Evolutionary conservation across 805 yeast genomes (phyloP), one percentile per base, ranked within the genome.

Genomic region (Lachancea meyersii): DNA sequence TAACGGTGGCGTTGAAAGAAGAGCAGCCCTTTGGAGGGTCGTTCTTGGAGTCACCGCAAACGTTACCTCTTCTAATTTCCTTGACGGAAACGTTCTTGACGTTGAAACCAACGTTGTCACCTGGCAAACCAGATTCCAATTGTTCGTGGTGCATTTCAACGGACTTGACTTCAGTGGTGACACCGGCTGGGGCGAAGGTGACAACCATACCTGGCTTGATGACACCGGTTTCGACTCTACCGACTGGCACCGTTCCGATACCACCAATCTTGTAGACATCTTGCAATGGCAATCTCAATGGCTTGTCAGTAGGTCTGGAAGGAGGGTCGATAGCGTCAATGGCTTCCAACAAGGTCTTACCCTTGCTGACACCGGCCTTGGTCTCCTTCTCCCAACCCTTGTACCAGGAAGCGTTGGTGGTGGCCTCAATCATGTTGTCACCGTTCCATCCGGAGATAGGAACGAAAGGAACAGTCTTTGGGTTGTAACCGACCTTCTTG

Each of bases 211-310:
- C 94, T 65, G 91, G 80, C 79, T 84, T 83, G 75, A 85, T 84
- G 56, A 79, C 72, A 78, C 95, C 95, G 70, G 94, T 85, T 78
- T 85, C 93, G 64, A 85, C 88, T 77, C 93, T 82, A 64, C 94
- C 95, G 75, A 82, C 86, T 72, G 93, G 91, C 76, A 85, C 94
- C 64, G 91, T 82, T 62, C 88, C 89, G 64, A 82, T 80, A 76
- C 86, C 89, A 77, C 91, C 91, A 67, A 84, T 84, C 86, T 83
- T 83, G 88, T 84, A 83, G 63, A 85, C 86, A 77, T 85, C 94
- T 74, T 82, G 86, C 68, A 85, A 80, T 65, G 91, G 91, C 69
- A 85, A 80, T 71, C 91, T 82, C 70, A 85, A 84, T 63, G 91
- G 86, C 80, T 82, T 82, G 71, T 80, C 85, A 64, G 82, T 73